These are phyloP conservation scores for Lanmaoa pseudosensibilis DNA, from an alignment of 768 basidiomycete genomes.

Conservation along the genomic window DNA sequence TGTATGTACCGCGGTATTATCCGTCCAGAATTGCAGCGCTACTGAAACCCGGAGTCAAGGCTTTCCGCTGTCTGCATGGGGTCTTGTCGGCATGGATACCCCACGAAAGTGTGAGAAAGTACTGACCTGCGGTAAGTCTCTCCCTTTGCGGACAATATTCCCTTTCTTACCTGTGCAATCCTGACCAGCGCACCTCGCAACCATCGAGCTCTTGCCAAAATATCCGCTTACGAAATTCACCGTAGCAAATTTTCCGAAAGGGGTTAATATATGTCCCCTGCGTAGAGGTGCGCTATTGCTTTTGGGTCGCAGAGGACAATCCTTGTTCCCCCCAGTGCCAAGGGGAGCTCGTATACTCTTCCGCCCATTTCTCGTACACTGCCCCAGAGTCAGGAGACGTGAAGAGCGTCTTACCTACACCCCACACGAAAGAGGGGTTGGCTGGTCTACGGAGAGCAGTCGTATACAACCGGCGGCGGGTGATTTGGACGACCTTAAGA, in stretches of 20 bases:
- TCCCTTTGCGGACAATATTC: slow-evolving; percentile 42
- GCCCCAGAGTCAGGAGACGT: slow-evolving; percentile 27
- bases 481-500: slow-evolving; percentile 4
- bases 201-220: neutral
- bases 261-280: slow-evolving; percentile 40
- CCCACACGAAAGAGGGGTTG: slow-evolving; percentile 19
- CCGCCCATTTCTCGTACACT: slow-evolving; percentile 48
- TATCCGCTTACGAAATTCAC: slow-evolving; percentile 25
- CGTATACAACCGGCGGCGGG: slow-evolving; percentile 10
- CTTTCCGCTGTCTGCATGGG: slow-evolving; percentile 35
- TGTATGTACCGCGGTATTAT: too few species aligned
- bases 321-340: slow-evolving; percentile 33
- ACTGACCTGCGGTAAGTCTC: slow-evolving; percentile 43
- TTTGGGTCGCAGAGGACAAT: slow-evolving; percentile 48
- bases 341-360: slow-evolving; percentile 43
- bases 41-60: slow-evolving; percentile 42
- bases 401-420: slow-evolving; percentile 1
- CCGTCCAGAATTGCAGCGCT: slow-evolving; percentile 41
- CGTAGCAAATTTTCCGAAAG: slow-evolving; percentile 16
- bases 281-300: slow-evolving; percentile 51
- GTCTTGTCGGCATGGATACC: slow-evolving; percentile 12
- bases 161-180: slow-evolving; percentile 32
- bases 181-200: neutral
- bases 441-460: slow-evolving; percentile 25
- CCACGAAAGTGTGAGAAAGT: slow-evolving; percentile 13